Base-by-base conservation (phyloP, 2,329 filamentous ascomycete genomes). In the Penicillium sp. region DNA sequence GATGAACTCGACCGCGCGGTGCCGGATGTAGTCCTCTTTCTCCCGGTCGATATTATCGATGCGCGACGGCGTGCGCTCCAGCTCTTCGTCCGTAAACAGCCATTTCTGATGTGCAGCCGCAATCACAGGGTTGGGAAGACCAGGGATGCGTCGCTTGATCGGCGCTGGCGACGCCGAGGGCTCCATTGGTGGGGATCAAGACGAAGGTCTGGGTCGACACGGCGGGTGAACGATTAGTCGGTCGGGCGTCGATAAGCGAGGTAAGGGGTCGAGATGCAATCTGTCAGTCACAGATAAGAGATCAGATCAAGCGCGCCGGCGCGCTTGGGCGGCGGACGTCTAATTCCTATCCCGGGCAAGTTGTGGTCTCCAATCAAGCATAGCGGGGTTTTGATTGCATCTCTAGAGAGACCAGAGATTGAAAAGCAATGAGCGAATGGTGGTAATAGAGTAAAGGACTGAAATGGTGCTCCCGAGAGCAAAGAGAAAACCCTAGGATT, bases 1-100 rank as follows among this genome's bases (percentile, higher is more conserved):
- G 55, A 98, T 94, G 67, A 98, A 98, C 63, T 95, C 94, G 59
- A 95, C 83, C 31, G 92, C 90, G 63, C 96, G 96, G 44, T 85
- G 83, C 39, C 92, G 79, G 41, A 85, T 75, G 48, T 84, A 75
- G 45, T 86, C 76, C 68, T 96, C 92, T 58, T 92, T 82, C 18
- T 80, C 77, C 3, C 80, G 74, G 6, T 79, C 64, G 60, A 96
- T 77, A 14, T 90, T 90, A 51, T 95, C 85, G 10, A 88, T 66
- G 42, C 93, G 81, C 35, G 86, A 92, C 0, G 92, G 92, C 5
- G 87, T 84, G 57, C 83, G 85, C 36, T 78, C 69, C 16, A 94
- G 75, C 66, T 98, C 92, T 32, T 86, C 81, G 30, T 84, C 75
- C 10, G 82, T 85, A 61, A 95, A 96, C 38, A 86, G 75, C 92